Evolutionary conservation across 1,284 basidiomycete species (phyloP), one percentile per base, ranked within the genome.

Genomic region (Athelia sp.): DNA sequence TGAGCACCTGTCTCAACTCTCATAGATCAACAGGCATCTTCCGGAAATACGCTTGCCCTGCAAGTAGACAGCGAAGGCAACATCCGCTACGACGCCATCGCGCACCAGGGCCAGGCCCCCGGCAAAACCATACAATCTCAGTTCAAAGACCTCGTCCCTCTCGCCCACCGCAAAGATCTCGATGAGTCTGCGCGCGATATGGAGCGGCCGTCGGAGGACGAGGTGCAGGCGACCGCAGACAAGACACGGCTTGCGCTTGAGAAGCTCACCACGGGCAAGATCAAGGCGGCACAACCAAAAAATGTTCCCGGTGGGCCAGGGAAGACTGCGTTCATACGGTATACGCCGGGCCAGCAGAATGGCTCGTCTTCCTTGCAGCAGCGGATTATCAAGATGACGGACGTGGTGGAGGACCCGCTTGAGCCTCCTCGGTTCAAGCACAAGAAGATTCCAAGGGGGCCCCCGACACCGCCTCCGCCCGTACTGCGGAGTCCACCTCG

Each of bases 331-430:
- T 99, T 93, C 69, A 91, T 99, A 57, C 86, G 97, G 11, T 99
- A 99, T 67, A 99, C 97, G 8, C 95, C 97, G 3, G 90, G 90
- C 2, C 87, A 91, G 58, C 90, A 93, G 60, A 83, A 80, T 50
- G 80, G 81, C 26, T 74, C 79, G 34, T 76, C 75, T 34, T 81
- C 75, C 4, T 71, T 93, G 56, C 90, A 94, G 66, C 97, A 99
- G 68, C 76, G 97, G 46, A 98, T 99, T 59, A 98, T 99, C 71
- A 98, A 99, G 69, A 98, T 99, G 93, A 87, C 93, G 3, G 92
- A 95, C 59, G 87, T 96, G 4, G 91, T 93, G 6, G 96, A 99
- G 69, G 97, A 99, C 68, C 97, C 97, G 1, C 70, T 99, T 49
- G 96, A 98, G 67, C 97, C 97, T 4, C 91, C 96, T 6, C 79